Base-by-base conservation (phyloP, 1,284 basidiomycete species). In the Ustilago hordei region DNA sequence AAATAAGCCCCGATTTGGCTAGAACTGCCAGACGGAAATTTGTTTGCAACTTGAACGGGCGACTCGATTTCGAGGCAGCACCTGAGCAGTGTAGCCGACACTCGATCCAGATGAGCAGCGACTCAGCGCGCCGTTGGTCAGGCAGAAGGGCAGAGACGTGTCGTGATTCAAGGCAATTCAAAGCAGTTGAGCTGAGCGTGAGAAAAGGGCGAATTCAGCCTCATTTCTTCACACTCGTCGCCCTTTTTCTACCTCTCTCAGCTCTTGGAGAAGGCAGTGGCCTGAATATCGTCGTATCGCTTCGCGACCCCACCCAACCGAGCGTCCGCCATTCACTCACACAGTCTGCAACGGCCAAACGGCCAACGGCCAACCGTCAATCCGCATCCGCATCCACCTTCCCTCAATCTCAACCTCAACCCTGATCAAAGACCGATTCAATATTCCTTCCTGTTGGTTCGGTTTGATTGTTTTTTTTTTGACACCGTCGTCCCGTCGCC, bases 361-460 rank as follows among this genome's bases (percentile, higher is more conserved):
- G 23, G 23, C 23, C 23, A 28, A 28, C 23, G 0, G 23, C 19
- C 45, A 48, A 63, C 57, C 66, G 64, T 47, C 55, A 55, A 60
- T 53, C 45, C 52, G 50, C 43, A 60, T 50, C 39, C 35, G 23
- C 41, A 12, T 32, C 31, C 23, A 28, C 23, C 23, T 28, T 23
- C 23, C 3, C 23, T 28, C 23, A 28, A 28, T 47, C 32, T 19
- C 45, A 32, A 60, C 52, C 38, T 23, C 48, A 43, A 60, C 55
- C 58, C 56, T 60, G 59, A 69, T 64, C 62, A 66, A 75, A 54
- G 9, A 38, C 32, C 52, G 60, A 59, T 53, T 39, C 62, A 61
- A 68, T 68, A 62, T 69, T 60, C 66, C 67, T 67, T 50, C 52
- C 8, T 54, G 32, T 54, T 19, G 32, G 19, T 36, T 54, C n/a